These are phyloP conservation scores for Wickerhamomyces chaumierensis DNA, from an alignment of 805 yeast genomes.

Conservation along the genomic window DNA sequence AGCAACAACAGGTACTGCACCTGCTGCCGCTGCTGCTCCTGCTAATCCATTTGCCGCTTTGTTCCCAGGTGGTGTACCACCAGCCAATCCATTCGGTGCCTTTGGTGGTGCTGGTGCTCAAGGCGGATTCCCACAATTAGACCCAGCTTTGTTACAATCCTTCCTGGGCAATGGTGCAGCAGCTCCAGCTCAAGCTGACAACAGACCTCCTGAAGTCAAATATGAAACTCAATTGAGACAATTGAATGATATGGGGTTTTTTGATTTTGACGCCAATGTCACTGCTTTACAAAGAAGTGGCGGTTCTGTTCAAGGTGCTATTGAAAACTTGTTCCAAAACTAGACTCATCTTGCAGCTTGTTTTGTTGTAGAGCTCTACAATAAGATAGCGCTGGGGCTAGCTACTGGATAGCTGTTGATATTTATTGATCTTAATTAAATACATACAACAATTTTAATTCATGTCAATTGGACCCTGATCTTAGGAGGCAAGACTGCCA, in stretches of 20 bases:
- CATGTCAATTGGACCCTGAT: too few species aligned
- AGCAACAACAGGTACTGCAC: slow-evolving; percentile 8
- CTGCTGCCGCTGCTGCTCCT: slow-evolving; percentile 14
- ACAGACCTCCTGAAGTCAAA: slow-evolving; percentile 71
- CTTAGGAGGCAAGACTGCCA: too few species aligned
- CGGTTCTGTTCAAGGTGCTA: slow-evolving; percentile 95
- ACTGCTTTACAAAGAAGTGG: slow-evolving; percentile 90
- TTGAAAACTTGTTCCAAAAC: slow-evolving; percentile 63
- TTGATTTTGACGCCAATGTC: slow-evolving; percentile 85
- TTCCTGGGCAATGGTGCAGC: slow-evolving; percentile 30
- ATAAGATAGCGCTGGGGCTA: too few species aligned
- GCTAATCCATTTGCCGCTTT: slow-evolving; percentile 43
- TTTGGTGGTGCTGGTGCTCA: slow-evolving; percentile 15
- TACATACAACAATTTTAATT: too few species aligned
- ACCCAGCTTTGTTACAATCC: slow-evolving; percentile 35
- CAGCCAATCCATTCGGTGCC: slow-evolving; percentile 32
- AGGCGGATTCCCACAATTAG: slow-evolving; percentile 29
- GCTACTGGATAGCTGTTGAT: too few species aligned
- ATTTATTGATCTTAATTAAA: too few species aligned
- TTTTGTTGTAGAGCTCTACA: too few species aligned
- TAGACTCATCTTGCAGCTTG: too few species aligned
- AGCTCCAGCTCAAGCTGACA: slow-evolving; percentile 27
- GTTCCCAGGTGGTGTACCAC: slow-evolving; percentile 23
- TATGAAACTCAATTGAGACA: slow-evolving; percentile 64
- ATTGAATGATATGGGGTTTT: slow-evolving; percentile 76